A percentile compares a stretch with the other conserved stretches of the same genome.
These are phyloP conservation scores for Forsythia suspensa DNA, from an alignment of 257 asterid species.

Conservation along the genomic window DNA sequence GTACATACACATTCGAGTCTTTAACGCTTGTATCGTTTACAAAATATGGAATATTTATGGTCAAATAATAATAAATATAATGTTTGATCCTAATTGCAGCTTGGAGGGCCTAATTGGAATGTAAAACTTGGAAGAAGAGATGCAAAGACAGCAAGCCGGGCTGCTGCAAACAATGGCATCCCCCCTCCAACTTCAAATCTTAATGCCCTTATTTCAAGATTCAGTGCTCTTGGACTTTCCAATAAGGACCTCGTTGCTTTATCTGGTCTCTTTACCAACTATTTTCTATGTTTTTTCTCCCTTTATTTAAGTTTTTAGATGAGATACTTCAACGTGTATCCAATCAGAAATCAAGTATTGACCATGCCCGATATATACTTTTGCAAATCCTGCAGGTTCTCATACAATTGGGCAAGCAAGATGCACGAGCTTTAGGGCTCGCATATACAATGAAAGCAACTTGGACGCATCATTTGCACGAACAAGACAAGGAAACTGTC, in stretches of 20 bases:
- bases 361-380: neutral
- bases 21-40: too few relatives aligned
- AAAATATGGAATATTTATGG: neutral
- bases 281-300: neutral
- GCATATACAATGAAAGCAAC: constrained; percentile 75
- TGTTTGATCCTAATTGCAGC: constrained; percentile 36
- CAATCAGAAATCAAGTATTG: too few relatives aligned
- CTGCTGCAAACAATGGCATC: constrained; percentile 74
- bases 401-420: constrained; percentile 93
- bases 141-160: constrained; percentile 70
- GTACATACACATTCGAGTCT: neutral
- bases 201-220: constrained; percentile 58
- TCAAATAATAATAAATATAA: neutral
- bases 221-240: constrained; percentile 70
- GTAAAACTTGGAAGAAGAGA: constrained; percentile 85
- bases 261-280: constrained; percentile 42
- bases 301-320: neutral
- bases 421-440: constrained; percentile 77
- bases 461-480: constrained; percentile 53
- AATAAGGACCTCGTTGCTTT: constrained; percentile 72
- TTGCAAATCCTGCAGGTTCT: constrained; percentile 40
- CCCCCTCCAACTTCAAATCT: constrained; percentile 88
- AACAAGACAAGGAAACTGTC: constrained; percentile 58
- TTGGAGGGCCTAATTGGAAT: constrained; percentile 75
- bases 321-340: too few relatives aligned